Evolutionary conservation across 2,329 filamentous ascomycete genomes (phyloP), one percentile per base, ranked within the genome.

Genomic region (Torrubiella hemipterigena): DNA sequence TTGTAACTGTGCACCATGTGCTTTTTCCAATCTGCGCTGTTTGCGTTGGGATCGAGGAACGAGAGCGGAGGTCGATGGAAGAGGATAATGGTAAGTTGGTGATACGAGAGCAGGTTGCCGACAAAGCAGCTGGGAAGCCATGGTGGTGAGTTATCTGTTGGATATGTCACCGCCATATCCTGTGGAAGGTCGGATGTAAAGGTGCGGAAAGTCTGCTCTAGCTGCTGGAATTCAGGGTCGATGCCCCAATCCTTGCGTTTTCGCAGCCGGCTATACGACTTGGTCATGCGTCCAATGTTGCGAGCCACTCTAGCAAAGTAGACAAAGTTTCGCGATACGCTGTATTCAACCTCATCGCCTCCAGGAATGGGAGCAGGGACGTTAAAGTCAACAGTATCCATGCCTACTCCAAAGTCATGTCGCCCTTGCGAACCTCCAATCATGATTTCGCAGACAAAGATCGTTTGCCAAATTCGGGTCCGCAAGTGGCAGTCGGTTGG

Each of bases 351-450:
- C 3, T 82, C 74, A 46, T 93, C 82, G 7, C 77, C 63, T 19
- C 79, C 78, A 12, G 73, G 64, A 31, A 73, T 59, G 14, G 73
- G 73, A 35, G 72, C 63, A 2, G 74, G 73, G 17, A 84, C 61
- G 25, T 67, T 68, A 41, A 87, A 76, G 47, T 94, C 82, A 12
- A 95, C 75, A 0, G 81, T 77, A 13, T 85, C 77, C 17, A 77
- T 62, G 27, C 79, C 70, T 7, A 94, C 79, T 2, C 80, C 68
- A 35, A 89, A 73, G 52, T 94, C 85, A 29, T 74, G 77, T 18
- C 84, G 82, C 85, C 87, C 89, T 75, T 96, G 87, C 4, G 89
- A 84, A 14, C 81, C 86, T 34, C 89, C 89, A 44, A 95, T 78
- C 82, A 96, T 93, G 25, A 87, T 69, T 56, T 96, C 89, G 39